These are phyloP conservation scores for Verruconis gallopava DNA, from an alignment of 2,329 filamentous ascomycete genomes.

Conservation along the genomic window DNA sequence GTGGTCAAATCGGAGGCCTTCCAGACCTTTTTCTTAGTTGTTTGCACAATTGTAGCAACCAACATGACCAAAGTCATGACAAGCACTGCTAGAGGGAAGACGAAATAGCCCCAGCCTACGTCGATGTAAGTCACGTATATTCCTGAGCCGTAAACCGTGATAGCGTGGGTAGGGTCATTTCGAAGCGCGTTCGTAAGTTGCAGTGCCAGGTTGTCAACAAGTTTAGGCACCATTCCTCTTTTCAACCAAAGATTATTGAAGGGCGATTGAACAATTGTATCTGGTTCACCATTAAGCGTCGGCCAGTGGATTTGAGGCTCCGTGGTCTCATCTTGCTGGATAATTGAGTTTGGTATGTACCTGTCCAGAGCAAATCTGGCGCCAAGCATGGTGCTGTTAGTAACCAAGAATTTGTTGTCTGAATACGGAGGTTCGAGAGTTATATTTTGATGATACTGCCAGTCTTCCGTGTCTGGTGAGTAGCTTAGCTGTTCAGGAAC, in stretches of 20 bases:
- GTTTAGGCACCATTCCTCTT: conserved; percentile 1
- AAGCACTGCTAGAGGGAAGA: conserved; percentile 16
- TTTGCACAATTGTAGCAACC: conserved; percentile 16
- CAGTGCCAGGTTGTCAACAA: conserved; percentile 13
- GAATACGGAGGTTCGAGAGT: neutral
- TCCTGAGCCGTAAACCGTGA: conserved; percentile 8
- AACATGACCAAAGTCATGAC: conserved; percentile 16
- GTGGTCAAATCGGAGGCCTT: conserved; percentile 22
- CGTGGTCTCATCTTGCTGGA: conserved; percentile 4
- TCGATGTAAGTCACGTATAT: conserved; percentile 12
- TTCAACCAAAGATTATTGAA: neutral
- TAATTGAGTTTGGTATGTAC: conserved; percentile 15
- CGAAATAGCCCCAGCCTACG: conserved; percentile 18
- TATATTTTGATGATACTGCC: conserved; percentile 1
- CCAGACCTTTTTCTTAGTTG: conserved; percentile 14
- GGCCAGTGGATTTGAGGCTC: neutral
- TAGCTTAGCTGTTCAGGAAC: neutral
- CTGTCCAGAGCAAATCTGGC: conserved; percentile 13
- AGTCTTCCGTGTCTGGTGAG: neutral
- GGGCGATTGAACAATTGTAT: neutral
- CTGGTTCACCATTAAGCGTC: neutral
- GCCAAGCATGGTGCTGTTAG: conserved; percentile 10
- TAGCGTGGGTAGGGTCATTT: neutral
- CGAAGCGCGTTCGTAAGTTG: conserved; percentile 16
- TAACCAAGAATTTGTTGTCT: neutral